Base-by-base conservation (phyloP, 192 early-diverging fungal genomes). In the Oehlia diaphana region DNA sequence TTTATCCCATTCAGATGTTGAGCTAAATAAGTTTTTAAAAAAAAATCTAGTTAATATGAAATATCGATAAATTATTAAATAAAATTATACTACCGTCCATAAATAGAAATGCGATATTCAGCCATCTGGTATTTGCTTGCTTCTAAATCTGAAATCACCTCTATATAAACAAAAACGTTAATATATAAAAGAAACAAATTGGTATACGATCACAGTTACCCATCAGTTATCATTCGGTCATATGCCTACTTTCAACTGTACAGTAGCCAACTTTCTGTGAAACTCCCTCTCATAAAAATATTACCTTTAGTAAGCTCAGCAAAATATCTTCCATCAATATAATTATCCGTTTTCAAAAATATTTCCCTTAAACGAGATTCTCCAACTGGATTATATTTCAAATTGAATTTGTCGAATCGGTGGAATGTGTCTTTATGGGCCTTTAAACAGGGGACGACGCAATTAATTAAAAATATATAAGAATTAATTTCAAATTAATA, bases 381-480 rank as follows among this genome's bases (percentile, higher is more conserved):
- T 33, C 97, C 97, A 65, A 98, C 88, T 10, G 97, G 97, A 76
- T 96, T 96, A 83, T 98, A 98, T 83, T 98, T 97, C 31, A 96
- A 84, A 81, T 98, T 98, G 88, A 98, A 98, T 84, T 97, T 97
- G 87, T 97, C 97, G 76, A 98, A 97, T 53, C 95, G 88, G 86
- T 98, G 96, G 88, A 96, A 98, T 3, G 96, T 94, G 86, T 95
- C 95, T 72, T 96, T 95, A 87, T 98, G 96, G 1, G 96, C 94
- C 89, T 86, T 68, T 73, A 81, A 47, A 47, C 10, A 47, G 44
- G 10, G 44, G 13, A 47, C 44, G 12, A 47, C 10, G 2, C 10
- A 47, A 77, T 8, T n/a, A 61, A 21, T 76, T 16, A 33, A 14
- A n/a, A 14, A 39, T 31, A 23, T 9, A 73, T 50, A 31, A 42